Evolutionary conservation across 164 flowering plant species (phyloP).

Genomic region (Warburgia ugandensis): DNA sequence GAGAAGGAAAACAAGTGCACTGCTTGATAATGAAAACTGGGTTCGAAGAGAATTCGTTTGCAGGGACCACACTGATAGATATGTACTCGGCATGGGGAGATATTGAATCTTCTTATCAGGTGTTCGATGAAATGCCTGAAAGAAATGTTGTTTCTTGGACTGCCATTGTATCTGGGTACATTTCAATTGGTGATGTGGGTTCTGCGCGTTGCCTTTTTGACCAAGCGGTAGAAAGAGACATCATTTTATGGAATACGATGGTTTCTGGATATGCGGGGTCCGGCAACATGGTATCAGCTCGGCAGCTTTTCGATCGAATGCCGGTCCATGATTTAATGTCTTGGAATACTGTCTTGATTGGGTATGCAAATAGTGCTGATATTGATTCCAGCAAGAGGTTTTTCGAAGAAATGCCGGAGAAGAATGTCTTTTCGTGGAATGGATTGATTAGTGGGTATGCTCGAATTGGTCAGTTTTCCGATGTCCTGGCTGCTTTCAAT

Average conservation of each 20-base stretch:
- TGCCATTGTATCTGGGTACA: constrained; percentile 41
- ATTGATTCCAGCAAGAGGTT: constrained; percentile 31
- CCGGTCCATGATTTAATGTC: constrained; percentile 49
- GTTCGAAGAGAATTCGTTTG: constrained; percentile 37
- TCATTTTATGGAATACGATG: constrained; percentile 64
- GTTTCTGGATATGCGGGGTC: constrained; percentile 41
- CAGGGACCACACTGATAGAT: constrained; percentile 55
- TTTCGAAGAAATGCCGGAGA: constrained; percentile 54
- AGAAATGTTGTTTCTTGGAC: constrained; percentile 73
- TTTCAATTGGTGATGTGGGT: constrained; percentile 28
- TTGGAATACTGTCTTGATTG: constrained; percentile 52
- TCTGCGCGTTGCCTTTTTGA: constrained; percentile 53
- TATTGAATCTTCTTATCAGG: constrained; percentile 30
- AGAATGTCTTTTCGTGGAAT: constrained; percentile 69
- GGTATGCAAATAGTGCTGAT: constrained; percentile 40
- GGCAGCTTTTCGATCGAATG: constrained; percentile 44
- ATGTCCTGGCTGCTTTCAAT: constrained; percentile 43
- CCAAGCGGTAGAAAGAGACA: constrained; percentile 47
- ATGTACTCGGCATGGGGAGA: constrained; percentile 38
- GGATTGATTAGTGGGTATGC: constrained; percentile 58
- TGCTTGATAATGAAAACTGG: constrained; percentile 42
- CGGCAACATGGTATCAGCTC: constrained; percentile 43
- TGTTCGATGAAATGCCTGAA: constrained; percentile 48
- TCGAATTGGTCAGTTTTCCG: constrained; percentile 25
- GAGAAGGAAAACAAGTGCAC: constrained; percentile 48